Percentiles rank a stretch among this genome's conserved stretches.
phyloP scores from a whole-genome alignment of 179 eudicot species.

The Nepenthes alata region DNA sequence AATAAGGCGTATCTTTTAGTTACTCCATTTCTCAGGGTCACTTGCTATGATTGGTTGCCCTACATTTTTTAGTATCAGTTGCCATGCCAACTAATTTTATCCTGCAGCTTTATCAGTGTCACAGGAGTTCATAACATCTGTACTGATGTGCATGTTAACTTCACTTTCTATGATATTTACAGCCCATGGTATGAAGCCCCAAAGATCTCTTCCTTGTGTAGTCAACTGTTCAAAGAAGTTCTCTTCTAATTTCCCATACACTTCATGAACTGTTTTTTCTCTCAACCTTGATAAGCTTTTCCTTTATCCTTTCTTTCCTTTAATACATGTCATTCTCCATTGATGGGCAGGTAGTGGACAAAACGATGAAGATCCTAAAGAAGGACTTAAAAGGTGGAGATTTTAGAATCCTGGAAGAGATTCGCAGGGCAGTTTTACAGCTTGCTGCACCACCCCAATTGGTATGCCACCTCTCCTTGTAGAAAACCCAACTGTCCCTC shows the following conservation, averaged over 20 bases:
- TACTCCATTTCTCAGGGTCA: too few species aligned
- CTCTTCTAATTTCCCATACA: too few species aligned
- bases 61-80: too few species aligned
- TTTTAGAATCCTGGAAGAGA: conserved; percentile 47
- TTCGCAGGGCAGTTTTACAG: conserved; percentile 65
- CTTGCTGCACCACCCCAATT: conserved; percentile 73
- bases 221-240: too few species aligned
- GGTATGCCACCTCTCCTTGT: conserved; percentile 30
- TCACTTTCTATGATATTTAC: neutral
- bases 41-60: too few species aligned
- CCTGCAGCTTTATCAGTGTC: too few species aligned
- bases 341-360: conserved; percentile 49
- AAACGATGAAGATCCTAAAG: conserved; percentile 46
- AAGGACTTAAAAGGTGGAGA: conserved; percentile 47
- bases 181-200: too few species aligned
- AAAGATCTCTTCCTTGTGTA: too few species aligned
- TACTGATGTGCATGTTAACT: neutral
- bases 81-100: too few species aligned
- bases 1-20: too few species aligned
- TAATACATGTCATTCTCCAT: neutral
- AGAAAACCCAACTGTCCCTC: too few species aligned
- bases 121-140: too few species aligned
- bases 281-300: neutral
- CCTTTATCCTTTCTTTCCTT: neutral
- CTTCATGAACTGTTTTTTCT: neutral